phyloP scores from a whole-genome alignment of 2,329 filamentous ascomycete genomes.

The Lecanoromycetidae sp. region DNA sequence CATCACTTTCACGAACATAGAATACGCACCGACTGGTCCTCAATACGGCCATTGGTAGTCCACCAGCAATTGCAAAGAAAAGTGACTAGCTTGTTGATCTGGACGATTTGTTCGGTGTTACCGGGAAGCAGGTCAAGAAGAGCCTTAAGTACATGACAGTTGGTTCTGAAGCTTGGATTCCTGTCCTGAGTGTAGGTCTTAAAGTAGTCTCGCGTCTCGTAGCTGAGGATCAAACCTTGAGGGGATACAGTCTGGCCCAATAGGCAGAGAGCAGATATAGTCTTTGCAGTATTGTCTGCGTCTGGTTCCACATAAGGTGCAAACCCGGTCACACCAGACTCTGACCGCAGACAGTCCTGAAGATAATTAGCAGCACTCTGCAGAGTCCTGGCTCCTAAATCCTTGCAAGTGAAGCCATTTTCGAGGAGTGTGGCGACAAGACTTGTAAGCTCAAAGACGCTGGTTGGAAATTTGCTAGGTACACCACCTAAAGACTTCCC shows the following conservation, averaged over 20 bases:
- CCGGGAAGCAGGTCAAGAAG: conserved; percentile 11
- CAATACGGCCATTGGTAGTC: conserved; percentile 12
- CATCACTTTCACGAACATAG: not conserved
- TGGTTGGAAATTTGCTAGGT: conserved; percentile 25
- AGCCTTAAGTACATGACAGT: conserved; percentile 15
- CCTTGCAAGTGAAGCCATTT: conserved; percentile 8
- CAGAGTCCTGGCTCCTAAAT: conserved; percentile 2
- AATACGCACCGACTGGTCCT: conserved; percentile 8
- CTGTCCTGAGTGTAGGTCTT: conserved; percentile 13
- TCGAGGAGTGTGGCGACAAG: conserved; percentile 5
- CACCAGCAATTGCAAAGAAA: conserved; percentile 14
- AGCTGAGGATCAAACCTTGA: conserved; percentile 9
- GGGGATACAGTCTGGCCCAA: conserved; percentile 5
- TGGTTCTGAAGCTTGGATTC: conserved; percentile 13
- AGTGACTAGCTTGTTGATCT: conserved; percentile 12
- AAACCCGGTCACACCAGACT: conserved; percentile 8
- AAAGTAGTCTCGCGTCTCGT: conserved; percentile 10
- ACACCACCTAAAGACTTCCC: conserved; percentile 19
- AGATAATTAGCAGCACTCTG: conserved; percentile 9
- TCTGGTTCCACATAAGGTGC: conserved; percentile 14
- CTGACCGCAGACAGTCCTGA: conserved; percentile 7
- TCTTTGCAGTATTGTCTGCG: conserved; percentile 14
- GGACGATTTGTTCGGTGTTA: conserved; percentile 3
- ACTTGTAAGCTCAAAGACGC: conserved; percentile 20
- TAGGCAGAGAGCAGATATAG: conserved; percentile 11